These are phyloP conservation scores for Hyphodiscus sp. DNA, from an alignment of 2,329 filamentous ascomycete species.

Conservation along the genomic window DNA sequence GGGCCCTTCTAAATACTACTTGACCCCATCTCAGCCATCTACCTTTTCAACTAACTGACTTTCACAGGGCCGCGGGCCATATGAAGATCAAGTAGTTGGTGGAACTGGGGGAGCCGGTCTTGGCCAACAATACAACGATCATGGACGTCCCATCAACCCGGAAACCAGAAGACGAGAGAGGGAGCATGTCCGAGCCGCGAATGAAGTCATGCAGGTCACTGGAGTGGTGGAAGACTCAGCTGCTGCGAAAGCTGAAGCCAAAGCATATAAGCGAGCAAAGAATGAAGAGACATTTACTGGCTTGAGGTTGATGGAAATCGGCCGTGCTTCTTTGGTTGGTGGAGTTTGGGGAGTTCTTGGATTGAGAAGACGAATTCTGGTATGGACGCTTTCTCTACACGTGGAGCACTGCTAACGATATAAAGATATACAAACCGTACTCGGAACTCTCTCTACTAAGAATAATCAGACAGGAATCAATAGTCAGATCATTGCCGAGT, in stretches of 20 bases:
- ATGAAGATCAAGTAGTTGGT: constrained; percentile 27
- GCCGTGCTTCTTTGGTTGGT: constrained; percentile 20
- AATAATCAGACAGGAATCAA: constrained; percentile 23
- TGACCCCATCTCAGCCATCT: background rate
- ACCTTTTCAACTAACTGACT: background rate
- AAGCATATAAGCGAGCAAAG: constrained; percentile 12
- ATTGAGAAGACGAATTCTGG: constrained; percentile 27
- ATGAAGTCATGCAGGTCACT: constrained; percentile 32
- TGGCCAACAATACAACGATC: constrained; percentile 27
- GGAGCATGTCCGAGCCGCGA: constrained; percentile 30
- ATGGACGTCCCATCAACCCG: constrained; percentile 28
- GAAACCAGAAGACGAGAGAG: constrained; percentile 28
- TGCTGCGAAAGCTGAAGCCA: constrained; percentile 21
- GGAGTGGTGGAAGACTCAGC: constrained; percentile 29
- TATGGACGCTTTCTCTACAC: constrained; percentile 5
- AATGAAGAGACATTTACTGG: constrained; percentile 25
- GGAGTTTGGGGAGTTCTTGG: constrained; percentile 31
- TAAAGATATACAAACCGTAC: constrained; percentile 29
- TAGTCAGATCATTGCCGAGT: constrained; percentile 11
- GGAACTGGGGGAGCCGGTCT: constrained; percentile 3
- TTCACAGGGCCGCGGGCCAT: constrained; percentile 28
- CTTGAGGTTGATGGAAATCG: constrained; percentile 25
- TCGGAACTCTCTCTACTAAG: constrained; percentile 18
- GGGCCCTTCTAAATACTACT: background rate
- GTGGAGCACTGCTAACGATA: constrained; percentile 4